These are phyloP conservation scores for Starmerella sirachaensis DNA, from an alignment of 805 yeast genomes.

Conservation along the genomic window DNA sequence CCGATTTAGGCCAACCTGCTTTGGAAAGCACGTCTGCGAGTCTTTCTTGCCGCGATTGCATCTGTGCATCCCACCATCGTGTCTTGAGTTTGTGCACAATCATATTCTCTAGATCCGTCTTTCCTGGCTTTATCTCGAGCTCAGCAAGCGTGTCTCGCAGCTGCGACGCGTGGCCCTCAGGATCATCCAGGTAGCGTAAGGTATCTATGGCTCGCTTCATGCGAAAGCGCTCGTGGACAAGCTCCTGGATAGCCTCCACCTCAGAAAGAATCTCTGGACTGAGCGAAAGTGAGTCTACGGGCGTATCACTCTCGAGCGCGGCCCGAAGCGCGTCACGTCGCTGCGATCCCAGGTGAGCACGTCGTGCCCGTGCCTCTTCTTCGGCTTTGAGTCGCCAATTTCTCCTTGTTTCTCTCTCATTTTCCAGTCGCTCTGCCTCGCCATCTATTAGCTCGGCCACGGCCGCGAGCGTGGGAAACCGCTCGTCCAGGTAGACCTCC, in stretches of 20 bases:
- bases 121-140: neutral
- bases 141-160: conserved; percentile 1
- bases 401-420: neutral
- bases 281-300: neutral
- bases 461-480: conserved; percentile 21
- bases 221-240: neutral
- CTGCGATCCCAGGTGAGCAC: neutral
- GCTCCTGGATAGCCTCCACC: neutral
- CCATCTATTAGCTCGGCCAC: conserved; percentile 11
- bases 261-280: neutral
- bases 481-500: conserved; percentile 19
- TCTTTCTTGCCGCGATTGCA: conserved; percentile 1
- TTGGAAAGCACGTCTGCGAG: conserved; percentile 5
- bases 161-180: neutral
- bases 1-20: conserved; percentile 19
- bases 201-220: conserved; percentile 5
- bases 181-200: neutral
- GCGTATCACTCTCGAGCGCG: conserved; percentile 2
- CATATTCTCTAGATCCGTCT: neutral
- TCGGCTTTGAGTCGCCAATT: neutral
- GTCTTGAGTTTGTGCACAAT: neutral
- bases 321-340: neutral
- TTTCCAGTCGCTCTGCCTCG: conserved; percentile 3
- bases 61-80: conserved; percentile 11
- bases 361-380: conserved; percentile 4